Conservation (phyloP, 1,139 yeast genomes). For the Protomyces inundatus region DNA sequence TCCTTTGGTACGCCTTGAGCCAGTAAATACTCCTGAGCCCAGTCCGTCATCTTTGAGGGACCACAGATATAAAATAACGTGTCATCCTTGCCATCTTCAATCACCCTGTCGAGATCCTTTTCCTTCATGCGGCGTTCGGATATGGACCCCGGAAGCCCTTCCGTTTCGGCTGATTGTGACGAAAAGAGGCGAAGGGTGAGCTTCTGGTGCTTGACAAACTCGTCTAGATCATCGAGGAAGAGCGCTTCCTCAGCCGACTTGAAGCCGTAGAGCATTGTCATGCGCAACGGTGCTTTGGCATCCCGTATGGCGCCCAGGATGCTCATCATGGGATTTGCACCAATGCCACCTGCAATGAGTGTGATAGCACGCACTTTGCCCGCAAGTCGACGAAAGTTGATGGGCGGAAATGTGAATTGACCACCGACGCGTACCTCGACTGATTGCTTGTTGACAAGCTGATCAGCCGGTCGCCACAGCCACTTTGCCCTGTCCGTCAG, state of each 20-base stretch:
- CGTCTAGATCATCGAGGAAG: constrained; percentile 12
- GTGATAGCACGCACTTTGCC: constrained; percentile 6
- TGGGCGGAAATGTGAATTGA: constrained; percentile 22
- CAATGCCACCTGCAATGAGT: constrained; percentile 21
- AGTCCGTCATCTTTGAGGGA: constrained; percentile 24
- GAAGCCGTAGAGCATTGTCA: constrained; percentile 22
- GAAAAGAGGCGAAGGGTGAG: constrained; percentile 6
- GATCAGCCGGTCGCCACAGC: constrained; percentile 12
- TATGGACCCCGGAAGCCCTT: constrained; percentile 5
- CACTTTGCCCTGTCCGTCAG: constrained; percentile 5
- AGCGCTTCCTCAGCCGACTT: constrained; percentile 6
- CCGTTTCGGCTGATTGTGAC: constrained; percentile 9
- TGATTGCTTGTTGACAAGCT: background rate
- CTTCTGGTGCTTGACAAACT: background rate
- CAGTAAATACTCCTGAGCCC: constrained; percentile 10
- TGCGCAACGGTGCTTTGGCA: constrained; percentile 10
- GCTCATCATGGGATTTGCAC: constrained; percentile 14
- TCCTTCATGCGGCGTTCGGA: constrained; percentile 9
- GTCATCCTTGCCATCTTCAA: constrained; percentile 2
- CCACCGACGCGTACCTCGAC: constrained; percentile 21
- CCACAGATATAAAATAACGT: constrained; percentile 21
- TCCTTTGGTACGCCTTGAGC: constrained; percentile 14
- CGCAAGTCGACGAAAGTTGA: constrained; percentile 11
- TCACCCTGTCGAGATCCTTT: constrained; percentile 7
- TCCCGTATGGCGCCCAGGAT: constrained; percentile 21